Evolutionary conservation across 2,329 filamentous ascomycete species (phyloP).

Genomic region (Epichloe sibirici): DNA sequence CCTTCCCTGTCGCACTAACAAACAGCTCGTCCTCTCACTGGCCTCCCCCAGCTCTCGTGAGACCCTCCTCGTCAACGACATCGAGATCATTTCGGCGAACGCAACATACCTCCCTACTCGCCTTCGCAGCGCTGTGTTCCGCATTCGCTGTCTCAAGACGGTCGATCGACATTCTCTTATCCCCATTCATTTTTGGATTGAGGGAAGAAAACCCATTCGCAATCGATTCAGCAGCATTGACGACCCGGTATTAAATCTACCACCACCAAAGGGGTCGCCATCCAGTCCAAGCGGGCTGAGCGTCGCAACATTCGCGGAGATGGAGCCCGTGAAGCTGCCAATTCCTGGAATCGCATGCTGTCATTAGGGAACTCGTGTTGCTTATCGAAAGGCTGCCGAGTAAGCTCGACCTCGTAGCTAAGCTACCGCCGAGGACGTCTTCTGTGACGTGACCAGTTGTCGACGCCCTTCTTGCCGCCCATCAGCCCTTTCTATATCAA

Average conservation of each 20-base stretch:
- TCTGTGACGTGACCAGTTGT: slow-evolving; percentile 2
- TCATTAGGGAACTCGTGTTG: background rate
- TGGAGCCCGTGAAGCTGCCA: slow-evolving; percentile 23
- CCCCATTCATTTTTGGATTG: background rate
- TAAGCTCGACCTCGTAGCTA: slow-evolving; percentile 10
- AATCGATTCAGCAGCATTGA: background rate
- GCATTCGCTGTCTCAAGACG: background rate
- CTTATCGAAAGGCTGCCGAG: background rate
- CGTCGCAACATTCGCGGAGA: slow-evolving; percentile 22
- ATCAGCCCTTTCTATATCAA: background rate
- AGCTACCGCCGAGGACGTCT: background rate
- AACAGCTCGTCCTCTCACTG: background rate
- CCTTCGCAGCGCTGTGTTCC: background rate
- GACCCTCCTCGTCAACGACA: slow-evolving; percentile 3
- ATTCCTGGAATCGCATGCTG: slow-evolving; percentile 11
- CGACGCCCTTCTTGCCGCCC: slow-evolving; percentile 9
- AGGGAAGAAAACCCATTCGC: background rate
- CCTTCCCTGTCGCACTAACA: slow-evolving; percentile 1
- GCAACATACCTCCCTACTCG: background rate
- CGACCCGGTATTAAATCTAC: background rate
- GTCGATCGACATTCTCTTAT: background rate
- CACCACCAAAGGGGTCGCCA: background rate
- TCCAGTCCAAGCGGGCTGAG: slow-evolving; percentile 1
- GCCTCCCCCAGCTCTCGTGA: slow-evolving; percentile 1
- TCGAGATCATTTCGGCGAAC: background rate